These are phyloP conservation scores for Rosa lucieae DNA, from an alignment of 306 rosid species.

Conservation along the genomic window DNA sequence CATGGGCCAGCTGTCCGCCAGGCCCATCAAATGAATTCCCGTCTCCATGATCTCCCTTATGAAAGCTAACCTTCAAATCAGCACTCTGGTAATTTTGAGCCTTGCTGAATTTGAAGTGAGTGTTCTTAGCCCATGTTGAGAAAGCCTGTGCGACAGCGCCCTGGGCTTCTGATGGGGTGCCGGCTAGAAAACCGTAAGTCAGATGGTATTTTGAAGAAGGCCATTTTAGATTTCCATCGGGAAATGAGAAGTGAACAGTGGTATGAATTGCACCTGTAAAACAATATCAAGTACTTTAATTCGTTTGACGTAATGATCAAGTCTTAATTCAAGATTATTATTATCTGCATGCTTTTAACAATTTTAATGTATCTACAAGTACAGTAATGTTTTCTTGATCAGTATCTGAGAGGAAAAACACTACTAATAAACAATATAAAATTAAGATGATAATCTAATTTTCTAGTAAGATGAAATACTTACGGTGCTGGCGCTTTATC, in stretches of 20 bases:
- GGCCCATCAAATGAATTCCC: neutral
- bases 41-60: neutral
- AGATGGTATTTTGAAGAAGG: conserved; percentile 21
- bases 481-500: neutral
- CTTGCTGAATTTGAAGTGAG: neutral
- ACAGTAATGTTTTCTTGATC: too few relatives aligned
- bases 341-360: neutral
- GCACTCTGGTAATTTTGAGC: neutral
- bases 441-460: too few relatives aligned
- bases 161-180: neutral
- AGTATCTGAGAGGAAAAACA: too few relatives aligned
- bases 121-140: neutral
- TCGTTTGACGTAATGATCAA: neutral
- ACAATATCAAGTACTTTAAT: neutral
- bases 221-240: conserved; percentile 17
- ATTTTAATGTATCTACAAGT: neutral
- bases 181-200: conserved; percentile 16
- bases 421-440: too few relatives aligned
- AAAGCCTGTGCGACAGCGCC: neutral
- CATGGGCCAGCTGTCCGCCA: neutral
- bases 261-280: neutral
- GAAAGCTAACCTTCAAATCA: neutral
- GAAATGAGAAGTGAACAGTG: conserved; percentile 15
- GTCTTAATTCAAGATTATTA: neutral
- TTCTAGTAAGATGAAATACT: neutral